Evolutionary conservation across 768 basidiomycete genomes (phyloP).

Genomic region (Asterophora parasitica): DNA sequence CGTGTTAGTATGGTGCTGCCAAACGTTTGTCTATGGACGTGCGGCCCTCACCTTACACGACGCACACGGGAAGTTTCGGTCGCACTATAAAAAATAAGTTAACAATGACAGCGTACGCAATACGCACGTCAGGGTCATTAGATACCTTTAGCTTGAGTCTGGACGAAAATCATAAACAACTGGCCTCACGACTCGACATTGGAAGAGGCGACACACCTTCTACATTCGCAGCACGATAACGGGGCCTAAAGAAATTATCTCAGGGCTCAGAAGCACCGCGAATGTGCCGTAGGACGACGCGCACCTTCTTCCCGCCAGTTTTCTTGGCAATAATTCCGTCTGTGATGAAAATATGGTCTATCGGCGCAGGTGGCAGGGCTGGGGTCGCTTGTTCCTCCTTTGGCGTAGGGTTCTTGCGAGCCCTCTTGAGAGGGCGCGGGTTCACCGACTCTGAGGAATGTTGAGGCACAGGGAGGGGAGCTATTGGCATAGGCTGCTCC

Average conservation of each 20-base stretch:
- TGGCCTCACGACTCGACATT: background rate
- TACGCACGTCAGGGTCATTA: conserved; percentile 12
- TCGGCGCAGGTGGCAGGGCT: conserved; percentile 23
- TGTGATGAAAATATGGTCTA: conserved; percentile 49
- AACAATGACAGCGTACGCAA: background rate
- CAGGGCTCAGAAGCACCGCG: background rate
- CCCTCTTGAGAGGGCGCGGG: conserved; percentile 41
- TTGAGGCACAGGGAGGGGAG: conserved; percentile 3
- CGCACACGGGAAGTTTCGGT: conserved; percentile 47
- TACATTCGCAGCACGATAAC: conserved; percentile 60
- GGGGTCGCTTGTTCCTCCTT: conserved; percentile 23
- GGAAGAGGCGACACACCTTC: conserved; percentile 37
- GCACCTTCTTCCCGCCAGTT: conserved; percentile 44
- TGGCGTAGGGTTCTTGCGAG: conserved; percentile 30
- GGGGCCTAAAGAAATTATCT: conserved; percentile 33
- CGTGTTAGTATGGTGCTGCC: background rate
- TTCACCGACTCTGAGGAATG: conserved; percentile 8
- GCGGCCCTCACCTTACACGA: conserved; percentile 31
- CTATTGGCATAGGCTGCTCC: conserved; percentile 3
- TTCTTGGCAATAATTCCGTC: conserved; percentile 43
- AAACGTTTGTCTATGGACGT: conserved; percentile 3
- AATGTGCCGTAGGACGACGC: conserved; percentile 5
- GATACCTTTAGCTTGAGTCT: conserved; percentile 56
- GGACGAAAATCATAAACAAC: conserved; percentile 10
- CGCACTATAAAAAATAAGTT: conserved; percentile 30